These are phyloP conservation scores for Ambrosiella xylebori DNA, from an alignment of 2,329 filamentous ascomycete species.

Conservation along the genomic window DNA sequence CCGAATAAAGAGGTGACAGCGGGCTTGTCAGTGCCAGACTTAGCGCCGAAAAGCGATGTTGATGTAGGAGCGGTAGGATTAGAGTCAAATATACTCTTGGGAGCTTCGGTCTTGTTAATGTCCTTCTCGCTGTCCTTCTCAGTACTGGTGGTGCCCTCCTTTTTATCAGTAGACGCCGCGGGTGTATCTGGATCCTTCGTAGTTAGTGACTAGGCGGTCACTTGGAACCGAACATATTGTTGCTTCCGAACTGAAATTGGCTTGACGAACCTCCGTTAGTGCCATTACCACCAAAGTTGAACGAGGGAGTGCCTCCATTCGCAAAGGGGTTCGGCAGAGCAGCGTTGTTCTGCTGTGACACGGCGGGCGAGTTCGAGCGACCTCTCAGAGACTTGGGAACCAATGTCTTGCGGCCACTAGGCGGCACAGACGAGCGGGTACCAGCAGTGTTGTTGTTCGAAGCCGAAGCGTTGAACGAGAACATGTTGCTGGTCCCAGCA, in stretches of 20 bases:
- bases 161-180: slow-evolving; percentile 6
- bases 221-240: slow-evolving; percentile 13
- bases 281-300: slow-evolving; percentile 11
- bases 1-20: slow-evolving; percentile 1
- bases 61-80: not conserved
- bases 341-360: slow-evolving; percentile 10
- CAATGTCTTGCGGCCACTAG: slow-evolving; percentile 24
- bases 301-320: slow-evolving; percentile 3
- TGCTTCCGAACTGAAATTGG: slow-evolving; percentile 12
- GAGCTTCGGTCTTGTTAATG: not conserved
- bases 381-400: slow-evolving; percentile 13
- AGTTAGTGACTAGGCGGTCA: slow-evolving; percentile 13
- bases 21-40: not conserved
- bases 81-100: slow-evolving; percentile 6
- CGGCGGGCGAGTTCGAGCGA: slow-evolving; percentile 12
- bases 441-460: slow-evolving; percentile 10
- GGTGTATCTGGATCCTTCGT: slow-evolving; percentile 15
- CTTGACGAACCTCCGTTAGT: slow-evolving; percentile 8
- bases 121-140: not conserved
- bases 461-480: slow-evolving; percentile 10
- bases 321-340: slow-evolving; percentile 12
- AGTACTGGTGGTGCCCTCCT: not conserved
- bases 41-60: slow-evolving; percentile 10
- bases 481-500: slow-evolving; percentile 16
- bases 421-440: slow-evolving; percentile 6